These are phyloP conservation scores for Lagenidium sp. DNA, from an alignment of 352 stramenopile genomes.

Conservation along the genomic window DNA sequence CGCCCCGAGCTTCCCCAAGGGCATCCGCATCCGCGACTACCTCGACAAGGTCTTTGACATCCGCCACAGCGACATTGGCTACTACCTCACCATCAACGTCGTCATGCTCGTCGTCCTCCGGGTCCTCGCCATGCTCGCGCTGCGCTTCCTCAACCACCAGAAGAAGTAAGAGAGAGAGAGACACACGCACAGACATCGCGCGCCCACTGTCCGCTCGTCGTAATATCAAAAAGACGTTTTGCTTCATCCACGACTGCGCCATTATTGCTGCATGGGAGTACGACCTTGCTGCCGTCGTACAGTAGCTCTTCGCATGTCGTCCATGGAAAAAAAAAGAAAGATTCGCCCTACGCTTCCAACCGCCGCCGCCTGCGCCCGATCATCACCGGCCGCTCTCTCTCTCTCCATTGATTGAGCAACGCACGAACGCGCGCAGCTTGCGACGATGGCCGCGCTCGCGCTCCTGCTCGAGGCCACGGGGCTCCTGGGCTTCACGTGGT, in stretches of 20 bases:
- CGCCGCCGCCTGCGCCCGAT: too few relatives aligned
- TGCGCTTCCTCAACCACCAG: constrained; percentile 15
- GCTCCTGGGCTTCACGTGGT: constrained; percentile 52
- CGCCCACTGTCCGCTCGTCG: background rate
- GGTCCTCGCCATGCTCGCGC: constrained; percentile 7
- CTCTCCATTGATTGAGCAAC: background rate
- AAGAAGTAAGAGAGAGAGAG: constrained; percentile 1
- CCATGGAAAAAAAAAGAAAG: too few relatives aligned
- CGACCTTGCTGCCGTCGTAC: too few relatives aligned
- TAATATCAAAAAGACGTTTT: background rate
- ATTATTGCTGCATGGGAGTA: too few relatives aligned
- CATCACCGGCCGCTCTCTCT: background rate
- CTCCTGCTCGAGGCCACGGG: constrained; percentile 27
- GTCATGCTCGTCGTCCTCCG: constrained; percentile 8
- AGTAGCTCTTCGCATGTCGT: too few relatives aligned
- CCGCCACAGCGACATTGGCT: constrained; percentile 31
- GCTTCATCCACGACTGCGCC: too few relatives aligned
- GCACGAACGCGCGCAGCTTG: background rate
- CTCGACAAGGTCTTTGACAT: constrained; percentile 30
- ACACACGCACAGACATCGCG: background rate
- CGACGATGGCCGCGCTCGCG: constrained; percentile 29
- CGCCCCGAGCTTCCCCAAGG: constrained; percentile 2
- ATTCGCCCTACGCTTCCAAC: too few relatives aligned
- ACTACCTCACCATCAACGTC: constrained; percentile 36
- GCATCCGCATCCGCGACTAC: constrained; percentile 5